phyloP scores from a whole-genome alignment of 305 asterid species.

The Fraxinus velutina region DNA sequence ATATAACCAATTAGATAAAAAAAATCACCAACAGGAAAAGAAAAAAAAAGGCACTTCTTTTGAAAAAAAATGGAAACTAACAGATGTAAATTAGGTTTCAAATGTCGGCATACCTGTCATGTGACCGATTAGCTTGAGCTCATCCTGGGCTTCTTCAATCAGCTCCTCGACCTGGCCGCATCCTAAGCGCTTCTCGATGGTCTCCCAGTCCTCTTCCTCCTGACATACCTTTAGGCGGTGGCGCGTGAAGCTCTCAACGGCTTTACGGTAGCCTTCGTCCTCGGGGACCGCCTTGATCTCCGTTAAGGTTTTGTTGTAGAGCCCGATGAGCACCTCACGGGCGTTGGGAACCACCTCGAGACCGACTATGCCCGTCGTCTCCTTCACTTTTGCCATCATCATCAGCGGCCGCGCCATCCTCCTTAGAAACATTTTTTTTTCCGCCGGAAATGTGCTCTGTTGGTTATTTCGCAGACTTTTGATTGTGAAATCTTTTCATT shows the following conservation, averaged over 20 bases:
- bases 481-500: neutral
- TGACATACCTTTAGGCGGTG: constrained; percentile 75
- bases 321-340: constrained; percentile 73
- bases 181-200: constrained; percentile 75
- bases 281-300: constrained; percentile 93
- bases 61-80: neutral
- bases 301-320: constrained; percentile 80
- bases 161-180: constrained; percentile 98
- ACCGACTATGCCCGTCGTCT: constrained; percentile 94
- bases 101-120: constrained; percentile 56
- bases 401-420: constrained; percentile 77
- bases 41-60: neutral
- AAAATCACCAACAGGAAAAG: neutral
- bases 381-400: constrained; percentile 88
- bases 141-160: constrained; percentile 92
- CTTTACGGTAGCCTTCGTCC: constrained; percentile 88
- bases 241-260: constrained; percentile 91
- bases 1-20: neutral
- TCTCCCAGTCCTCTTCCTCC: constrained; percentile 90
- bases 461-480: neutral
- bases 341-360: constrained; percentile 96
- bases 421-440: constrained; percentile 65
- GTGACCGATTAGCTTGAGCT: constrained; percentile 87
- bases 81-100: neutral
- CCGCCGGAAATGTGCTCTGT: neutral